Percentiles rank a stretch among this genome's conserved stretches.
These are phyloP conservation scores for Aphanomyces euteiches DNA, from an alignment of 352 stramenopile genomes.

Conservation along the genomic window DNA sequence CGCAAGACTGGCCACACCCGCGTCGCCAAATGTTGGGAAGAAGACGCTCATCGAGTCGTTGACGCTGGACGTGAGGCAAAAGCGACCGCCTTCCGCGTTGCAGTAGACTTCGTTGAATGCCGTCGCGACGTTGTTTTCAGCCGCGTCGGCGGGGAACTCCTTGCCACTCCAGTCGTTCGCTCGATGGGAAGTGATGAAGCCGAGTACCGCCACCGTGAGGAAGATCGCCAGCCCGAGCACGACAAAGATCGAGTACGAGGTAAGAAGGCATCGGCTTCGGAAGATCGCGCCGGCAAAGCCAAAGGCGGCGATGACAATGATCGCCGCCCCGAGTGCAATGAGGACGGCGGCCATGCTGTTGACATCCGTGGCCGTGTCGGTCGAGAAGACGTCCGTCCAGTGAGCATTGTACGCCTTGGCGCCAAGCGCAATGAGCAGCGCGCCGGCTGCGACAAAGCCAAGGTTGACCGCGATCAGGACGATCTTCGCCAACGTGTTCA, in stretches of 20 bases:
- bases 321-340: conserved; percentile 60
- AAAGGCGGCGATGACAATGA: conserved; percentile 61
- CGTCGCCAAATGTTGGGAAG: conserved; percentile 38
- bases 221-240: conserved; percentile 69
- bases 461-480: conserved; percentile 81
- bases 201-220: conserved; percentile 42
- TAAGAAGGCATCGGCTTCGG: conserved; percentile 55
- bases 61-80: conserved; percentile 58
- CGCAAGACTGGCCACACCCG: conserved; percentile 30
- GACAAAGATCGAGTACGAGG: conserved; percentile 54
- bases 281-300: conserved; percentile 70
- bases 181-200: conserved; percentile 43
- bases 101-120: conserved; percentile 72
- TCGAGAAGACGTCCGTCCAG: conserved; percentile 71
- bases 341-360: conserved; percentile 61
- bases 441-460: conserved; percentile 70
- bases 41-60: conserved; percentile 56
- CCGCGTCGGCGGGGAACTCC: conserved; percentile 48
- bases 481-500: conserved; percentile 47
- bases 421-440: conserved; percentile 78
- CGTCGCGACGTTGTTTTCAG: conserved; percentile 51
- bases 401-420: conserved; percentile 50
- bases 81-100: conserved; percentile 65
- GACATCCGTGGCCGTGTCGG: conserved; percentile 56
- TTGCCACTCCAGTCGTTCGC: conserved; percentile 47